These are phyloP conservation scores for Emericellopsis atlantica DNA, from an alignment of 2,329 filamentous ascomycete genomes.

Conservation along the genomic window DNA sequence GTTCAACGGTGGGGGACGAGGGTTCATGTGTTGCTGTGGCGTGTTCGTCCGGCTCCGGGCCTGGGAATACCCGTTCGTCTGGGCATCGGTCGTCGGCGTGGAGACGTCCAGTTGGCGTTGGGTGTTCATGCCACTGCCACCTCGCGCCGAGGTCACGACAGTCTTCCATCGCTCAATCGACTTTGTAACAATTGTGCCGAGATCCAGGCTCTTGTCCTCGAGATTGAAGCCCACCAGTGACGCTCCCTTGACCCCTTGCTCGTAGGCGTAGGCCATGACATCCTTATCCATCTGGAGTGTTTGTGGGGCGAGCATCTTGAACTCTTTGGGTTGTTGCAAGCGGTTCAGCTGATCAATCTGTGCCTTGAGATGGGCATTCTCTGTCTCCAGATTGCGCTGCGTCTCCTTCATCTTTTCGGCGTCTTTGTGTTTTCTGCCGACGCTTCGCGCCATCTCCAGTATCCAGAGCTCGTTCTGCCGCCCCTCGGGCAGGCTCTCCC, in stretches of 20 bases:
- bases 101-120: constrained; percentile 33
- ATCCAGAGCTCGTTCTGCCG: constrained; percentile 48
- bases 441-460: constrained; percentile 46
- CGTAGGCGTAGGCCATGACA: constrained; percentile 31
- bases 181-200: constrained; percentile 36
- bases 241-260: constrained; percentile 27
- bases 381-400: constrained; percentile 39
- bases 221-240: constrained; percentile 30
- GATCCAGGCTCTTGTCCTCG: constrained; percentile 38
- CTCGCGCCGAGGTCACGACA: constrained; percentile 40
- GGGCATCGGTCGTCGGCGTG: constrained; percentile 7
- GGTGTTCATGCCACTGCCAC: constrained; percentile 29
- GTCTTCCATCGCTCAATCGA: constrained; percentile 50
- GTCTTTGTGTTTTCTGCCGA: constrained; percentile 44
- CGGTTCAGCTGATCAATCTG: constrained; percentile 48
- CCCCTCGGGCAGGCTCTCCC: constrained; percentile 50
- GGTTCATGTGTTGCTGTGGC: constrained; percentile 8
- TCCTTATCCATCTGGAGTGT: constrained; percentile 39
- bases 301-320: constrained; percentile 35
- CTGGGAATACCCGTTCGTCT: constrained; percentile 5
- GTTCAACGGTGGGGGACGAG: constrained; percentile 10
- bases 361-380: constrained; percentile 40
- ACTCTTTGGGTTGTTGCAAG: constrained; percentile 47
- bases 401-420: constrained; percentile 35
- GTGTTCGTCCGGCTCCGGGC: constrained; percentile 10